These are phyloP conservation scores for Aspergillus melleus DNA, from an alignment of 2,329 filamentous ascomycete genomes.

Conservation along the genomic window DNA sequence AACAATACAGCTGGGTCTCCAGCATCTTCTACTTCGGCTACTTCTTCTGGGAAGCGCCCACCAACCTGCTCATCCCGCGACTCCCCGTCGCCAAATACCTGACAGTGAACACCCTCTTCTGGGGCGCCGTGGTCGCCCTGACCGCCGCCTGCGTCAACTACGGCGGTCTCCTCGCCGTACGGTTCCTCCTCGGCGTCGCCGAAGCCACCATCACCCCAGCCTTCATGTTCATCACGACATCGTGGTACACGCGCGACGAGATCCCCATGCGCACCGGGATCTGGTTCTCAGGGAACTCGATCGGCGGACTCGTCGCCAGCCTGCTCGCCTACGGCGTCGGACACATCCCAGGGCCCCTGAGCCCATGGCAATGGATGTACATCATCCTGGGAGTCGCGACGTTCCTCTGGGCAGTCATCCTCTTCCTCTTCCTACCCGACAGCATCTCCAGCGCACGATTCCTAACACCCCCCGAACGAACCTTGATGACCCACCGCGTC, in stretches of 20 bases:
- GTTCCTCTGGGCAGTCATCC: conserved; percentile 52
- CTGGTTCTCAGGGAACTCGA: conserved; percentile 48
- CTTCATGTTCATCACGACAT: conserved; percentile 58
- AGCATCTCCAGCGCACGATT: conserved; percentile 58
- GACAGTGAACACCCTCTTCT: conserved; percentile 45
- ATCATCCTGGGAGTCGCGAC: conserved; percentile 55
- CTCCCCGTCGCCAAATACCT: conserved; percentile 53
- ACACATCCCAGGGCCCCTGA: conserved; percentile 50
- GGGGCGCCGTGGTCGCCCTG: conserved; percentile 51
- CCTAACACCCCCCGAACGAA: conserved; percentile 54
- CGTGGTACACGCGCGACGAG: conserved; percentile 59
- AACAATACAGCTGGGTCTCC: conserved; percentile 54
- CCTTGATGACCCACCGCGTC: conserved; percentile 31
- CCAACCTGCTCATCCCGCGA: conserved; percentile 43
- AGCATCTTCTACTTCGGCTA: conserved; percentile 57
- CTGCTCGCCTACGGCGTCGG: conserved; percentile 55
- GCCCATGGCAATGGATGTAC: conserved; percentile 61
- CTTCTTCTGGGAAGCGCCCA: conserved; percentile 43
- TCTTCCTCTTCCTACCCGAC: conserved; percentile 55
- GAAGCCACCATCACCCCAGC: conserved; percentile 58
- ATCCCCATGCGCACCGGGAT: conserved; percentile 56
- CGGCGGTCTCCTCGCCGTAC: conserved; percentile 50
- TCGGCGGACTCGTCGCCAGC: conserved; percentile 24
- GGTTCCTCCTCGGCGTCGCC: conserved; percentile 56
- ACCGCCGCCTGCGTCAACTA: conserved; percentile 52